Base-by-base conservation (phyloP, 1,139 yeast genomes). In the Zygoascus hellenicus region DNA sequence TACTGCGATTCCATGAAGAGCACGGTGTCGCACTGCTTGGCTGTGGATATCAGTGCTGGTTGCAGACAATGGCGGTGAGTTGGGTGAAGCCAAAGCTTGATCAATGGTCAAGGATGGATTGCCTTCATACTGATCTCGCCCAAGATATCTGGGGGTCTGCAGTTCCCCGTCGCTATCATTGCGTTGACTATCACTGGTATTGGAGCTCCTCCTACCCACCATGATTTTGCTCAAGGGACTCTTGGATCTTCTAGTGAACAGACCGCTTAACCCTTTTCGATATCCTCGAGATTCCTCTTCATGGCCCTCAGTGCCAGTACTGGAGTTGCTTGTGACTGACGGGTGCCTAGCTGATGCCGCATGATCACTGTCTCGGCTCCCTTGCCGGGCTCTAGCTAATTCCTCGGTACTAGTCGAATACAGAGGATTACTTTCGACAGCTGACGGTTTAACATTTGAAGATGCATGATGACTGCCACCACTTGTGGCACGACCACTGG, bases 51-150 rank as follows among this genome's bases (percentile, higher is more conserved):
- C 44, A 14, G 46, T 38, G 5, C 46, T 40, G 11, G 48, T 37
- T 6, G 45, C 35, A 9, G 44, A 33, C 14, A 36, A 36, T 13
- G 47, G 46, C 2, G 55, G 52, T 7, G 51, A 48, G 2, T 54
- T 53, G 7, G 57, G 53, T 6, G 53, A 37, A 10, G 55, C 52
- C 49, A 57, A 44, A 1, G 58, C 56, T 42, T 57, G 58, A 38
- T 57, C 60, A 19, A 57, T 57, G 11, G 58, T 54, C 16, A 52
- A 51, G 29, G 51, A 51, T 22, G 58, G 51, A n/a, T 15, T 37
- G 5, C 46, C 50, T 17, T 35, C 29, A n/a, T 33, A n/a, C 31
- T 44, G 36, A 11, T 42, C 33, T 36, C 39, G 28, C 14, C 39
- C 39, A n/a, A 36, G 29, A 14, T 36, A 36, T 15, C 39, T 26